These are phyloP conservation scores for Cryomyces antarcticus DNA, from an alignment of 495 filamentous ascomycete species.

Conservation along the genomic window DNA sequence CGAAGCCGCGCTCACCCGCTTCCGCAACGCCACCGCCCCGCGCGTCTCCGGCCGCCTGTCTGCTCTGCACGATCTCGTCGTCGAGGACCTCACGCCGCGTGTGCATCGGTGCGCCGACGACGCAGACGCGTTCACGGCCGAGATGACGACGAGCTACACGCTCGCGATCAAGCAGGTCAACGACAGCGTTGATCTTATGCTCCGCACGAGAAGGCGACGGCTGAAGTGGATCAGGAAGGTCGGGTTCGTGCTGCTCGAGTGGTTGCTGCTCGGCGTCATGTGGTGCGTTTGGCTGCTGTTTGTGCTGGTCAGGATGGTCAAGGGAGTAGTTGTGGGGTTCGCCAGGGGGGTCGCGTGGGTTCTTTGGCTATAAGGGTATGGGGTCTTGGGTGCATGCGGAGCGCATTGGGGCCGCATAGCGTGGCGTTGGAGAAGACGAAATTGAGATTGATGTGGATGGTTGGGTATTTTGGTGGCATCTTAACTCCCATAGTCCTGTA, in stretches of 20 bases:
- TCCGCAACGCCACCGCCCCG: conserved; percentile 24
- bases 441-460: no score
- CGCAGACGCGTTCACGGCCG: conserved; percentile 51
- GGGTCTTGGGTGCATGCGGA: no score
- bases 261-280: conserved; percentile 25
- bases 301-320: conserved; percentile 17
- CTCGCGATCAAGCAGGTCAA: conserved; percentile 56
- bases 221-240: conserved; percentile 45
- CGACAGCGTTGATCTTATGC: conserved; percentile 57
- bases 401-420: no score
- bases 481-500: no score
- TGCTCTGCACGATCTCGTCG: conserved; percentile 28
- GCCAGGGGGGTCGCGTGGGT: conserved; percentile 48
- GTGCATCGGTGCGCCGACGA: conserved; percentile 48
- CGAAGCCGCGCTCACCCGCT: conserved; percentile 31
- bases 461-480: no score
- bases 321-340: conserved; percentile 27
- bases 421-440: no score
- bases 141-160: conserved; percentile 53
- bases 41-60: conserved; percentile 27
- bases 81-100: conserved; percentile 37
- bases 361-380: conserved; percentile 42
- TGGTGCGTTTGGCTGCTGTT: conserved; percentile 29
- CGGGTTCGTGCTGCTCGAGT: conserved; percentile 24
- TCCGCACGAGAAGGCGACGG: conserved; percentile 41